Evolutionary conservation across 805 yeast genomes (phyloP), one percentile per base, ranked within the genome.

Genomic region (Ogataea polymorpha): DNA sequence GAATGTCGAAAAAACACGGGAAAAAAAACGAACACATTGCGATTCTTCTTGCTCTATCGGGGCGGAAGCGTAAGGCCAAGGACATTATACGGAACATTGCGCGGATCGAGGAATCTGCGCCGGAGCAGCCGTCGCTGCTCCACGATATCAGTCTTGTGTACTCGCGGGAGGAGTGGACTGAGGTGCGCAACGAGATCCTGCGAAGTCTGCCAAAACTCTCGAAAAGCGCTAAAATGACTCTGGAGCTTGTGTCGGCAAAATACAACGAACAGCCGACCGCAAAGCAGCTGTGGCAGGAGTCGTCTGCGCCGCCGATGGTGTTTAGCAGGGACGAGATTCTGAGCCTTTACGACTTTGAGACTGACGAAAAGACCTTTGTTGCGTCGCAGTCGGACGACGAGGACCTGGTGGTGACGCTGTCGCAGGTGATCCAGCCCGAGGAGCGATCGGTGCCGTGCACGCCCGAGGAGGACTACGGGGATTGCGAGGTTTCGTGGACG

Each of bases 131-230:
- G 8, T 34, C 24, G 23, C 9, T 15, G 16, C 17, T 15, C 13
- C 35, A 33, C 9, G 54, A 50, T 8, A 33, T 49, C 17, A 50
- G 43, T 16, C 41, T 57, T 11, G 32, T 61, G 2, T 61, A 61
- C 27, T 34, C 55, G 5, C 54, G 51, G 36, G 56, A 52, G 9
- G 66, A 61, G 41, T 62, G 66, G 66, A 26, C 41, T 11, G 38
- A 53, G 11, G 58, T 59, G 10, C 32, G 57, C 25, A 39, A 45
- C 23, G 48, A 41, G 11, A 54, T 62, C 23, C 45, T 46, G 34
- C 21, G 42, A 3, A 52, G 45, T 13, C 53, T 61, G 23, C 64
- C 64, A 2, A 43, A 48, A 15, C 42, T 61, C 9, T 59, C 65
- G 2, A 47, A 45, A 23, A 34, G 39, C n/a, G 45, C 61, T 2